Conservation (phyloP, 2,329 filamentous ascomycete species). For the Hypoxylon sp. region DNA sequence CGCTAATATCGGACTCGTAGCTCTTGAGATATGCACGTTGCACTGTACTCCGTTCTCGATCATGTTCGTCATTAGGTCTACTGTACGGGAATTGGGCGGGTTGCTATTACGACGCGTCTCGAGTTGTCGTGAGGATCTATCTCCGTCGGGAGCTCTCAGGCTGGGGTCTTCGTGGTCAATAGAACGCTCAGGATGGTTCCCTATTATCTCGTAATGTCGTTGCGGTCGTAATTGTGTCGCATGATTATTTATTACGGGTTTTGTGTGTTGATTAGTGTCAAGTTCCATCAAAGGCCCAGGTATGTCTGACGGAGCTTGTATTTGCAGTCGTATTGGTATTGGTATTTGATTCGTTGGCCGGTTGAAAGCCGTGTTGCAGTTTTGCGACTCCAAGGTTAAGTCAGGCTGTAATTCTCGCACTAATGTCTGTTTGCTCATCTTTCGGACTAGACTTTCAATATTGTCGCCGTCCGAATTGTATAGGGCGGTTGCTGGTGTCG, state of each 20-base stretch:
- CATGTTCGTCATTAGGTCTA: constrained; percentile 49
- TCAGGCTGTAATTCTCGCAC: constrained; percentile 22
- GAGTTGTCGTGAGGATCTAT: constrained; percentile 27
- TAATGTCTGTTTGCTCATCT: constrained; percentile 45
- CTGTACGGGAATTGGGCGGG: constrained; percentile 41
- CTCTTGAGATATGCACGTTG: constrained; percentile 47
- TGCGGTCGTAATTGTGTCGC: constrained; percentile 19
- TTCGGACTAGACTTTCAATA: constrained; percentile 41
- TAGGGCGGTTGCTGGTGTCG: constrained; percentile 3
- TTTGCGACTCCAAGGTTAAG: constrained; percentile 3
- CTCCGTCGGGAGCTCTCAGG: constrained; percentile 13
- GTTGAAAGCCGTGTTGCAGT: background rate
- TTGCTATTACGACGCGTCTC: constrained; percentile 38
- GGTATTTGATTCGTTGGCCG: constrained; percentile 13
- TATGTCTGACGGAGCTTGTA: constrained; percentile 20
- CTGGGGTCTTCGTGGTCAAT: constrained; percentile 4
- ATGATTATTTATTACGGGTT: constrained; percentile 29
- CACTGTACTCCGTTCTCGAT: constrained; percentile 51
- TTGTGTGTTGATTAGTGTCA: constrained; percentile 13
- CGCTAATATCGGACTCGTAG: constrained; percentile 32
- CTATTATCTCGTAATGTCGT: constrained; percentile 13
- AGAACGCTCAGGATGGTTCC: background rate
- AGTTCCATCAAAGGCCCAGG: constrained; percentile 18
- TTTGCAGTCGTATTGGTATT: constrained; percentile 30
- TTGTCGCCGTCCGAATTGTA: constrained; percentile 15